Base-by-base conservation (phyloP, 176 grass and related monocot genomes). In the Triticum monococcum region DNA sequence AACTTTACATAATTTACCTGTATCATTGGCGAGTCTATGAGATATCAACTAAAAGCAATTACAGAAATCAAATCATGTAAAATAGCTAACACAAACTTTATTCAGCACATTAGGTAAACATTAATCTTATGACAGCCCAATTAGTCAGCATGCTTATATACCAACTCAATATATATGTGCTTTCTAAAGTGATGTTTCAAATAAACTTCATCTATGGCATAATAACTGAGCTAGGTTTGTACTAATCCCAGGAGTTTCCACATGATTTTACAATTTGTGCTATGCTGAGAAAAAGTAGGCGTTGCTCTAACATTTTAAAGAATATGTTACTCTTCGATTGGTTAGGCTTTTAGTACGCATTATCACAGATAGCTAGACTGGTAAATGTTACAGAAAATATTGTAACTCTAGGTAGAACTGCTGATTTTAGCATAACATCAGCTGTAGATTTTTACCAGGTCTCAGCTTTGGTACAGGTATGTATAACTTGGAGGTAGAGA, bases 101-200 rank as follows among this genome's bases (percentile, higher is more conserved):
- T 65, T 37, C 43, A 18, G 60, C 50, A 26, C 43, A 45, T 35
- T 67, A 85, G 26, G 41, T 25, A 52, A 11, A 77, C 12, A 77
- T 45, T 46, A n/a, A 76, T 75, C 32, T 71, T 73, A 74, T 57
- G 7, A 38, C n/a, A 62, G 38, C 40, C 20, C 22, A 64, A 25
- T 74, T 87, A 48, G 68, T 71, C 30, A 40, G 69, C 30, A 87
- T 17, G 38, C 37, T 64, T 74, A 50, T 66, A 85, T 79, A 87
- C 63, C 40, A 87, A 54, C 57, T 65, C 14, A 74, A 80, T 81
- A 64, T 50, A 36, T 72, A 12, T 71, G 12, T n/a, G 60, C 18
- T 25, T 35, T 50, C 9, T 33, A 2, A 69, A 88, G 37, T 64
- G 71, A 64, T 83, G 40, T 79, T 8, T 75, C 8, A 46, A 17